A percentile compares a stretch with the other conserved stretches of the same genome.
Evolutionary conservation across 2,329 filamentous ascomycete genomes (phyloP).

Genomic region (Aspergillus latus): DNA sequence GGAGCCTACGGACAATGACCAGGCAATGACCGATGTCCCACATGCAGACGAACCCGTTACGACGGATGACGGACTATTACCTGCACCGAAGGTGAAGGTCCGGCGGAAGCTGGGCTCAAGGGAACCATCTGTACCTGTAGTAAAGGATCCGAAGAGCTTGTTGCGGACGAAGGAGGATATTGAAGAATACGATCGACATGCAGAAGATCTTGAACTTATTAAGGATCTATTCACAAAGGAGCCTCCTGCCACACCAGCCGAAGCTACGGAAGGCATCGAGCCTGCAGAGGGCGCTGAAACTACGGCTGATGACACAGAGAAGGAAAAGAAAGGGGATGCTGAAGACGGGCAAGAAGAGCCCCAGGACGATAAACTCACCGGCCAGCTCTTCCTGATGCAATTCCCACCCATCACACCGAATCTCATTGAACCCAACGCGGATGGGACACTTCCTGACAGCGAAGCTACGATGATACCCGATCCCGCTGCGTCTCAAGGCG

Average conservation of each 20-base stretch:
- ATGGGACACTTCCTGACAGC: constrained; percentile 10
- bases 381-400: constrained; percentile 63
- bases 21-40: constrained; percentile 37
- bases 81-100: constrained; percentile 36
- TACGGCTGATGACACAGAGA: constrained; percentile 11
- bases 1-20: constrained; percentile 53
- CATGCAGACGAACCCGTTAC: constrained; percentile 26
- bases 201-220: constrained; percentile 41
- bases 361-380: constrained; percentile 46
- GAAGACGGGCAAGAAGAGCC: constrained; percentile 29
- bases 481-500: constrained; percentile 1
- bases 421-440: constrained; percentile 43
- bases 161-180: constrained; percentile 44
- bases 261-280: constrained; percentile 16
- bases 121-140: constrained; percentile 17
- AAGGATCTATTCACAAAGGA: constrained; percentile 38
- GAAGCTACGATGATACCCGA: constrained; percentile 6
- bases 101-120: constrained; percentile 33
- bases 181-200: constrained; percentile 44
- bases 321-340: constrained; percentile 17
- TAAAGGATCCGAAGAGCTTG: constrained; percentile 33
- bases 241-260: constrained; percentile 17
- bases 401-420: constrained; percentile 63
- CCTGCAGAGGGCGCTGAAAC: constrained; percentile 10
- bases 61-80: constrained; percentile 36